phyloP scores from a whole-genome alignment of 805 yeast species.

The Yamadazyma phyllophila region DNA sequence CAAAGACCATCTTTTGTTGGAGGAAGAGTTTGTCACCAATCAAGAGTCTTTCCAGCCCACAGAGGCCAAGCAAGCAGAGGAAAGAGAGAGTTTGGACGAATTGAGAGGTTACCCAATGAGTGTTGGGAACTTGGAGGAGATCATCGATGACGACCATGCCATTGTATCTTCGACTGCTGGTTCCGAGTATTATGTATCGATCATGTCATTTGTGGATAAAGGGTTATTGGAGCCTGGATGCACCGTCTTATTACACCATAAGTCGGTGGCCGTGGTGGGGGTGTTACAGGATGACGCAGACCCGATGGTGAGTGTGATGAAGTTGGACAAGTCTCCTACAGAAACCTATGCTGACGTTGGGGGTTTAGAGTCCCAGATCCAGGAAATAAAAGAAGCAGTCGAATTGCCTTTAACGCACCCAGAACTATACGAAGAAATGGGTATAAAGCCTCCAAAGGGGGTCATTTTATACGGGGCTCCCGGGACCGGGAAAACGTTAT shows the following conservation, averaged over 20 bases:
- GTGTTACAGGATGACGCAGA: slow-evolving; percentile 98
- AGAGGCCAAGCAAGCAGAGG: slow-evolving; percentile 95
- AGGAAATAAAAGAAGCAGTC: slow-evolving; percentile 96
- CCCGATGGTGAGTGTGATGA: slow-evolving; percentile 97
- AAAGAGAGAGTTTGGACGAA: slow-evolving; percentile 91
- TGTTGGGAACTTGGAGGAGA: slow-evolving; percentile 94
- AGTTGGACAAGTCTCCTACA: slow-evolving; percentile 94
- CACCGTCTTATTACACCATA: slow-evolving; percentile 91
- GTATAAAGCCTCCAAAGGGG: slow-evolving; percentile 97
- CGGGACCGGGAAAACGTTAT: slow-evolving; percentile 93
- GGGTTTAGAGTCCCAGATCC: slow-evolving; percentile 92
- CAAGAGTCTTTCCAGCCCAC: slow-evolving; percentile 95
- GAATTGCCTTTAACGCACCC: slow-evolving; percentile 96
- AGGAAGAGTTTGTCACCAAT: slow-evolving; percentile 93
- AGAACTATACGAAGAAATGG: slow-evolving; percentile 96
- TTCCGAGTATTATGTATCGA: slow-evolving; percentile 95
- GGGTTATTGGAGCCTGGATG: slow-evolving; percentile 96
- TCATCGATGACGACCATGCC: slow-evolving; percentile 98
- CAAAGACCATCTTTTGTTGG: slow-evolving; percentile 90
- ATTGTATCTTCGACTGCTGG: slow-evolving; percentile 95
- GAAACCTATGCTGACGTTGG: slow-evolving; percentile 97
- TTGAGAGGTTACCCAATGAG: slow-evolving; percentile 96
- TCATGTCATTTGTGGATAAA: slow-evolving; percentile 94
- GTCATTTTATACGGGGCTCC: slow-evolving; percentile 97
- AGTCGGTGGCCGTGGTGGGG: slow-evolving; percentile 94